Evolutionary conservation across 768 basidiomycete species (phyloP).

Genomic region (Boletellus emodensis): DNA sequence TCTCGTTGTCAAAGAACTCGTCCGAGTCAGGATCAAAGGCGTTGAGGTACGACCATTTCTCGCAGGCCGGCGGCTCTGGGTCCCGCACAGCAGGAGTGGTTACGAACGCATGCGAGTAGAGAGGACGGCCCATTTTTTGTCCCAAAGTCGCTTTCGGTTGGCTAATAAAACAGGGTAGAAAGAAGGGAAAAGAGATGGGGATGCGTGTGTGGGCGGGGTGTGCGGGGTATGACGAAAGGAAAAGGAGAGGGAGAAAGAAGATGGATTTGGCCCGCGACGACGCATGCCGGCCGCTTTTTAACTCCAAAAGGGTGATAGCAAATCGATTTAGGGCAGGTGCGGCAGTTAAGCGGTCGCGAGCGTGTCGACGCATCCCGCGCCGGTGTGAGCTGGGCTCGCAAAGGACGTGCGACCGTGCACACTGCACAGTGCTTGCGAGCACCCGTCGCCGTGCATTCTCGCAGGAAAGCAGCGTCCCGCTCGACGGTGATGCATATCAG

Average conservation of each 20-base stretch:
- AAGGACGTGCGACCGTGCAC: too few species aligned
- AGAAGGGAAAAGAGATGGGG: not conserved
- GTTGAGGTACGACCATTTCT: constrained; percentile 63
- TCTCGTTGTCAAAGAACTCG: constrained; percentile 61
- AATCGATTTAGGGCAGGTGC: constrained; percentile 33
- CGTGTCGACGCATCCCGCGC: too few species aligned
- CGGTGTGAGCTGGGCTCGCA: too few species aligned
- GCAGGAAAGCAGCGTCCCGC: too few species aligned
- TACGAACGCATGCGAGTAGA: constrained; percentile 47
- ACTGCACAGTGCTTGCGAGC: too few species aligned
- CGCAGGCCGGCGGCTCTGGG: constrained; percentile 40
- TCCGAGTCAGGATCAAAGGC: constrained; percentile 80
- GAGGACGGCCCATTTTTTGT: constrained; percentile 52
- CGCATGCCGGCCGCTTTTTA: constrained; percentile 9
- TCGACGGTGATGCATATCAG: too few species aligned
- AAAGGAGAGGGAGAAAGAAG: not conserved
- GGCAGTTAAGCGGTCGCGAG: constrained; percentile 24
- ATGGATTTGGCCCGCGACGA: not conserved
- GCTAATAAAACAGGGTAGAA: constrained; percentile 28
- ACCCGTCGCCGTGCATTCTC: too few species aligned
- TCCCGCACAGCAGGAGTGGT: constrained; percentile 41
- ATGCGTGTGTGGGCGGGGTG: not conserved
- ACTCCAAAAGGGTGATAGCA: constrained; percentile 10
- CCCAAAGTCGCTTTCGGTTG: not conserved
- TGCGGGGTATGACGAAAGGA: constrained; percentile 10